Evolutionary conservation across 176 grass and related monocot genomes (phyloP), one percentile per base, ranked within the genome.

Genomic region (Cenchrus fungigraminus): DNA sequence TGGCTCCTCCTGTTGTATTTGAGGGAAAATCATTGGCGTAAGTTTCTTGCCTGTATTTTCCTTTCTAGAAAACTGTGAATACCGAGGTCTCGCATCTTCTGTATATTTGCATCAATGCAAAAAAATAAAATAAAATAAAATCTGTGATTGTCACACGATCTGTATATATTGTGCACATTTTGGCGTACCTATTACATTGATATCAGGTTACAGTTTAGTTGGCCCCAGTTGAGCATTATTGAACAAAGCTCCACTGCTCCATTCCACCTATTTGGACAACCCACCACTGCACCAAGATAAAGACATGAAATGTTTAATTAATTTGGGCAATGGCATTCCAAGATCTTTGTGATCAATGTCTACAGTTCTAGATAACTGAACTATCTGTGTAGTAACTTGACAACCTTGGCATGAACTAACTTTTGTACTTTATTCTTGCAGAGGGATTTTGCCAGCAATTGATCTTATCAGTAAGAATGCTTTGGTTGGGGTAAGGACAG

Each of bases 11-110:
- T 55, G 86, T 95, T 79, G 70, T 99, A 80, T 99, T 99, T 50
- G 91, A 99, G 82, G 97, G 97, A 70, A 99, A 99, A 88, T 99
- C 94, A 63, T 89, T 99, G 88, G 93, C 97, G 91, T 99, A 94
- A 96, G 97, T 88, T 83, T 65, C 69, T 63, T 66, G 40, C 60
- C 71, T 85, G 7, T 58, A 54, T 40, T 77, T 64, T 58, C 59
- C 7, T 78, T 45, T 73, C 1, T 58, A 78, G 58, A 43, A 50
- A 66, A 56, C 76, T 56, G 19, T 46, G 57, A 28, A 77, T 13
- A 42, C 54, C 70, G 14, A 31, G 63, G 78, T 22, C 1, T 34
- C 32, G 22, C 40, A n/a, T 22, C 20, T 31, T 74, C 8, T 15
- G 32, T 84, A 74, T 10, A 52, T 19, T 70, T 89, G 52, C 47